Evolutionary conservation across 345 rosid genomes (phyloP).

Genomic region (Sisymbrium altissimum): DNA sequence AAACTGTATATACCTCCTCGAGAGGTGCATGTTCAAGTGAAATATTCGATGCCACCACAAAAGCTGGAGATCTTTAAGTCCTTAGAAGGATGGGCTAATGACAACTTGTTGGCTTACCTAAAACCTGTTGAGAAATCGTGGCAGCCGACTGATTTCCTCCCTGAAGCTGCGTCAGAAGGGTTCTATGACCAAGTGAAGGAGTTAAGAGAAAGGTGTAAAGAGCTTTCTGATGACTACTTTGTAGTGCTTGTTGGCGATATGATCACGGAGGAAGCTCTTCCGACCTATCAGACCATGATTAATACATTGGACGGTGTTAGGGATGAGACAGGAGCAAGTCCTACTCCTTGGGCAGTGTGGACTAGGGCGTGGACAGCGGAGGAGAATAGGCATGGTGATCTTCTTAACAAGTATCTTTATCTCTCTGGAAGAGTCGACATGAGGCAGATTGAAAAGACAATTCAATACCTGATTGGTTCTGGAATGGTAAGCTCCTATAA

Average conservation of each 20-base stretch:
- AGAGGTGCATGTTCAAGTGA: constrained; percentile 34
- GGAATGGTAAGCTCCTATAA: constrained; percentile 33
- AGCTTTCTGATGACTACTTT: constrained; percentile 37
- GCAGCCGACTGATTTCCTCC: constrained; percentile 66
- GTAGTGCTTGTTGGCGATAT: constrained; percentile 39
- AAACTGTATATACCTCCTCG: constrained; percentile 24
- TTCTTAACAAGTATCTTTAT: constrained; percentile 59
- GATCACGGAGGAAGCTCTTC: constrained; percentile 87
- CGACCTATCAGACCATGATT: constrained; percentile 77
- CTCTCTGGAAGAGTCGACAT: constrained; percentile 57
- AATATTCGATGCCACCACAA: constrained; percentile 51
- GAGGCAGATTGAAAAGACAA: constrained; percentile 56
- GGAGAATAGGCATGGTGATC: constrained; percentile 62
- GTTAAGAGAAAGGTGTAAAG: constrained; percentile 47
- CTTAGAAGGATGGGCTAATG: constrained; percentile 39
- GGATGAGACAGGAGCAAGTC: constrained; percentile 38
- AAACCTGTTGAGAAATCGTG: constrained; percentile 65
- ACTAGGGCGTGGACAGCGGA: constrained; percentile 61
- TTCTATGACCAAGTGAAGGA: constrained; percentile 56
- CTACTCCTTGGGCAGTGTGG: constrained; percentile 55
- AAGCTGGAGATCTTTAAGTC: constrained; percentile 64
- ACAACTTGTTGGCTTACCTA: constrained; percentile 45
- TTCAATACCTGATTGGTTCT: constrained; percentile 42
- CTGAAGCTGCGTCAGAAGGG: constrained; percentile 51
- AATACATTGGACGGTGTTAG: constrained; percentile 56